Conservation (phyloP, 2,329 filamentous ascomycete genomes). For the Cladosporium sp. region DNA sequence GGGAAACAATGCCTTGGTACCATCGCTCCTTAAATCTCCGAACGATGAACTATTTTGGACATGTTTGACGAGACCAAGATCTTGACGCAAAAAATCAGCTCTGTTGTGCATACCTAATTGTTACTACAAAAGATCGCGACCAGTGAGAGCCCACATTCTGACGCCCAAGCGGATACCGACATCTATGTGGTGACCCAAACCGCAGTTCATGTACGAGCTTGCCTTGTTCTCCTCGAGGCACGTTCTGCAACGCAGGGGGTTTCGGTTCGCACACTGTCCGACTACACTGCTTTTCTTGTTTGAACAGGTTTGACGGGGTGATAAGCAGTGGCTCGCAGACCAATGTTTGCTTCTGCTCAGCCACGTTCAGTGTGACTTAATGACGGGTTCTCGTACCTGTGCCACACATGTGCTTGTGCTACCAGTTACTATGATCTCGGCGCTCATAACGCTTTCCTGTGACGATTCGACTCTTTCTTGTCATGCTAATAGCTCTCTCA, state of each 20-base stretch:
- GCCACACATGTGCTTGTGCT: not conserved
- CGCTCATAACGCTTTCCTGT: not conserved
- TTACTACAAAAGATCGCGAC: too few relatives aligned
- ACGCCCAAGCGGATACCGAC: not conserved
- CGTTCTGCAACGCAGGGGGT: not conserved
- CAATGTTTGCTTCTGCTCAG: slow-evolving; percentile 3
- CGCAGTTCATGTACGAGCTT: not conserved
- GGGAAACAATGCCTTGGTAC: not conserved
- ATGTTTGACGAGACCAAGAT: not conserved
- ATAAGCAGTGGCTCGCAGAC: not conserved
- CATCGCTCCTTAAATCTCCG: not conserved
- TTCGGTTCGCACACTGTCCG: not conserved
- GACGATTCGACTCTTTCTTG: not conserved
- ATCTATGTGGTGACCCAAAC: not conserved
- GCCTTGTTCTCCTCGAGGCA: not conserved
- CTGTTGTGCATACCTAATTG: too few relatives aligned
- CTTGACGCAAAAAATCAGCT: not conserved
- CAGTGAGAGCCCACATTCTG: not conserved
- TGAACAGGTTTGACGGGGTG: not conserved
- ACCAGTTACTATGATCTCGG: not conserved
- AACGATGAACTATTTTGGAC: not conserved
- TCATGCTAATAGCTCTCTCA: not conserved
- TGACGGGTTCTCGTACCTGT: not conserved
- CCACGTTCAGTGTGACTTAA: not conserved
- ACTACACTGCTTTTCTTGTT: not conserved